Conservation (phyloP, 1,139 yeast genomes). For the Taiozyma onychis region DNA sequence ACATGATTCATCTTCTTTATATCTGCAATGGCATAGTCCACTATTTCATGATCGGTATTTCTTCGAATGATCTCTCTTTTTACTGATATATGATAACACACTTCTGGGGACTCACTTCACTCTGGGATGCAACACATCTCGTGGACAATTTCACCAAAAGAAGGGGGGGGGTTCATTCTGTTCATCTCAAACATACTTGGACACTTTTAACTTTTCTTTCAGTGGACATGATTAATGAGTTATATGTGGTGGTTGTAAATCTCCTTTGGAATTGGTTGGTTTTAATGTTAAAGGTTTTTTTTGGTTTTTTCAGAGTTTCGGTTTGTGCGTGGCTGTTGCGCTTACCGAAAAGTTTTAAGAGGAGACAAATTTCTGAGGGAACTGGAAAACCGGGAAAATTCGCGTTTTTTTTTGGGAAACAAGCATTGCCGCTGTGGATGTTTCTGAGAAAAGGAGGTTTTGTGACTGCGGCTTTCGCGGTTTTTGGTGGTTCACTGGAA, state of each 20-base stretch:
- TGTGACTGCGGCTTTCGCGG: conserved; percentile 10
- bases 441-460: too few species aligned
- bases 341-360: conserved; percentile 1
- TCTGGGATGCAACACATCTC: background rate
- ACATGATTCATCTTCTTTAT: too few species aligned
- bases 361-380: too few species aligned
- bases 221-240: conserved; percentile 21
- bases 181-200: conserved; percentile 21
- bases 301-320: background rate
- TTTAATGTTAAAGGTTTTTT: background rate
- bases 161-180: background rate
- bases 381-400: conserved; percentile 1
- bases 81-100: too few species aligned
- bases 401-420: conserved; percentile 5
- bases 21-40: too few species aligned
- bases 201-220: conserved; percentile 25
- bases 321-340: conserved; percentile 3
- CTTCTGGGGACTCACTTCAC: background rate
- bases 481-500: too few species aligned
- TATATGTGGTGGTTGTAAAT: background rate
- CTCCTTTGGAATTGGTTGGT: background rate
- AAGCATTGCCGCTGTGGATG: too few species aligned
- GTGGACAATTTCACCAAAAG: background rate
- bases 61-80: too few species aligned
- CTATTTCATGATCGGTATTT: too few species aligned